Conservation (phyloP, 805 yeast species). For the Metschnikowia noctiluminum region DNA sequence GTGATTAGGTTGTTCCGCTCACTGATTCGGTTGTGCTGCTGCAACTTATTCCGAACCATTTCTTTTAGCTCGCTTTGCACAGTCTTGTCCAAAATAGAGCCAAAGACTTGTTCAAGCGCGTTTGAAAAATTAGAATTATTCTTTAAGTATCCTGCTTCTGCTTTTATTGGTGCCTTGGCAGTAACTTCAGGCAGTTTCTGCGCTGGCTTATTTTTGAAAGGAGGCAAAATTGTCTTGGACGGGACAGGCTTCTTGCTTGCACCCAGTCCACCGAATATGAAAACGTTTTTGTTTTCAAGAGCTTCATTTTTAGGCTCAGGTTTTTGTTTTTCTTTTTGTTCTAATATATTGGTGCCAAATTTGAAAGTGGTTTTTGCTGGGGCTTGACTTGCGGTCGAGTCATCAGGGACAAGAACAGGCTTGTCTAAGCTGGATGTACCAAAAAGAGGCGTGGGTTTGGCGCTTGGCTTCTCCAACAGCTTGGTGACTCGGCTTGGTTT, state of each 20-base stretch:
- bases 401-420: background rate
- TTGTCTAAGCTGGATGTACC: background rate
- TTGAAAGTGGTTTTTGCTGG: background rate
- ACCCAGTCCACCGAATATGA: background rate
- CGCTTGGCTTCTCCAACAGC: background rate
- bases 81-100: slow-evolving; percentile 20
- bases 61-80: slow-evolving; percentile 25
- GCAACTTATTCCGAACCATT: slow-evolving; percentile 25
- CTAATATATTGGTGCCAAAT: background rate
- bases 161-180: background rate
- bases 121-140: slow-evolving; percentile 24
- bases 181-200: background rate
- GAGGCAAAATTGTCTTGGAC: background rate
- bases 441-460: background rate
- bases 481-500: background rate
- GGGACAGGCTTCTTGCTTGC: background rate
- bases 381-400: background rate
- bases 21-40: slow-evolving; percentile 18
- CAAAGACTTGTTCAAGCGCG: slow-evolving; percentile 26
- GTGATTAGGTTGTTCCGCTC: slow-evolving; percentile 29
- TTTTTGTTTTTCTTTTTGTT: slow-evolving; percentile 4
- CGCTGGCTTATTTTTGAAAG: background rate
- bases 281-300: slow-evolving; percentile 9
- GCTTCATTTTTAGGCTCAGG: slow-evolving; percentile 5
- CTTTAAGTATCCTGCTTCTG: slow-evolving; percentile 1